Base-by-base conservation (phyloP, 306 rosid species). In the Rosa multiflora region DNA sequence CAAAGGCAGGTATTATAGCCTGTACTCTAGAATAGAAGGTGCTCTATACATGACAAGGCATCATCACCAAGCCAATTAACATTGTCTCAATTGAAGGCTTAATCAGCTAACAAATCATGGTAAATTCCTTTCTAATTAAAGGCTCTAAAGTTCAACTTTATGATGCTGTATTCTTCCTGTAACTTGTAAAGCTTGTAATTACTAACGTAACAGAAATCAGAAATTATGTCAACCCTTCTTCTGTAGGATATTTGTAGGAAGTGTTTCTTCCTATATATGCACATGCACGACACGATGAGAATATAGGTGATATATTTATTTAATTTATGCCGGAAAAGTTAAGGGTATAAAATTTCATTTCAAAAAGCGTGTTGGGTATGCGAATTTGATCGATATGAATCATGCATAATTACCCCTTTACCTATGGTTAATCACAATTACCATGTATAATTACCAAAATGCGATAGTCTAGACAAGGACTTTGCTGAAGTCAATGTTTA, bases 1-100 rank as follows among this genome's bases (percentile, higher is more conserved):
- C 21, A 14, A 53, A 78, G 44, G 26, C 53, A n/a, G n/a, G n/a
- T n/a, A n/a, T n/a, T n/a, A n/a, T n/a, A 35, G 75, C 56, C 82
- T 56, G 35, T 75, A 81, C 15, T 53, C 75, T 17, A 39, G 76
- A 63, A n/a, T 56, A 20, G 10, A 56, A 56, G 55, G 55, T 56
- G 29, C 63, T 56, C 63, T n/a, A 56, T 26, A 48, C 51, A 62
- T 53, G 79, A 44, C 74, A 46, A 80, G 67, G 39, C 71, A 64
- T 26, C 76, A 52, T 53, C 61, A 53, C 58, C 40, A 47, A 67
- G 69, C 79, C 78, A 2, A 42, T 10, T 15, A 73, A 73, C 51
- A 48, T 61, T 39, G 23, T 68, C 74, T 79, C 76, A 72, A 69
- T 14, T 20, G 18, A 53, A 78, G 44, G 26, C 53, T 73, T 67